Conservation (phyloP, 176 grass and related monocot species). For the Oryza longistaminata region DNA sequence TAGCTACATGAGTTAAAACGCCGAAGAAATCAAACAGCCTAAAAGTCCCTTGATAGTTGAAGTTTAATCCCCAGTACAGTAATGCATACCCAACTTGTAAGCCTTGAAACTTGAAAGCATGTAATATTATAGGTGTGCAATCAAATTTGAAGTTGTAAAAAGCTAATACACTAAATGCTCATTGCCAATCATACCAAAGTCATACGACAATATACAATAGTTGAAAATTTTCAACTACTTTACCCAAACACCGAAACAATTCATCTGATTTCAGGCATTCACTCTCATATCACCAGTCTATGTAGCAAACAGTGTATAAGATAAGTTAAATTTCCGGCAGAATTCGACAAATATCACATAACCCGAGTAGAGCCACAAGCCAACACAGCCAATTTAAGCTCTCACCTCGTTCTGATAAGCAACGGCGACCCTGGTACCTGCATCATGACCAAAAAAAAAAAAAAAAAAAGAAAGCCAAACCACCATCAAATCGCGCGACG, state of each 20-base stretch:
- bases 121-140: background rate
- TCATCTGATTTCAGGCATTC: background rate
- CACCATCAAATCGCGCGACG: background rate
- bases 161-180: background rate
- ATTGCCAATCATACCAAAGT: background rate
- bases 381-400: constrained; percentile 7
- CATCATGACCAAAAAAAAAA: constrained; percentile 38
- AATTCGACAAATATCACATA: background rate
- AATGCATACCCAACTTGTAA: constrained; percentile 5
- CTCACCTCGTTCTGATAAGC: constrained; percentile 93
- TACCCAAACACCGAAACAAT: background rate
- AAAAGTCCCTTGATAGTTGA: background rate
- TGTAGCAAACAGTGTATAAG: background rate
- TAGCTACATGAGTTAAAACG: background rate
- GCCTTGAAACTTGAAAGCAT: background rate
- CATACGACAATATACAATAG: background rate
- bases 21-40: background rate
- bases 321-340: background rate
- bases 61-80: background rate
- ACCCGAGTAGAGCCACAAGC: constrained; percentile 4
- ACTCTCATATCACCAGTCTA: background rate
- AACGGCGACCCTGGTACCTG: constrained; percentile 80
- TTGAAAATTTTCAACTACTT: background rate
- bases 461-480: background rate
- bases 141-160: background rate